Conservation (phyloP, 805 yeast species). For the Candida pseudofarinosa region DNA sequence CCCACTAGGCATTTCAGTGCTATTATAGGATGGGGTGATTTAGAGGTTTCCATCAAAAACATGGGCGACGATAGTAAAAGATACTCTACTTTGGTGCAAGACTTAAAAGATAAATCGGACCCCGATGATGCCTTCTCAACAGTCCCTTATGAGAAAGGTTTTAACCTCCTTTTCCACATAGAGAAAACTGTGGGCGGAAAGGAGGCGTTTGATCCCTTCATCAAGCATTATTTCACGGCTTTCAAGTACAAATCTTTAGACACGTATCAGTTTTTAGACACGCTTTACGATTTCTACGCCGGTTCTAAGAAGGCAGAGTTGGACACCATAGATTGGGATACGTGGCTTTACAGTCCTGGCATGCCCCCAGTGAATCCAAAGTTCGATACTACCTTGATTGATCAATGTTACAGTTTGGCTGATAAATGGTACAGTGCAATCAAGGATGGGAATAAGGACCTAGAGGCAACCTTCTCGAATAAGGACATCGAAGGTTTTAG, state of each 20-base stretch:
- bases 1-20: slow-evolving; percentile 73
- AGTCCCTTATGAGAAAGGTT: slow-evolving; percentile 91
- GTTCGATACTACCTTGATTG: slow-evolving; percentile 76
- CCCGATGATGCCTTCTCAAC: slow-evolving; percentile 88
- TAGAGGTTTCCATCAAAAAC: slow-evolving; percentile 61
- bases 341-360: slow-evolving; percentile 80
- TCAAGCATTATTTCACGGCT: slow-evolving; percentile 69
- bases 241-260: slow-evolving; percentile 72
- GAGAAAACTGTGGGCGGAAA: slow-evolving; percentile 68
- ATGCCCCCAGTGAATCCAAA: slow-evolving; percentile 79
- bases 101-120: slow-evolving; percentile 64
- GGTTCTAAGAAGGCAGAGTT: slow-evolving; percentile 44
- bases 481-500: slow-evolving; percentile 55
- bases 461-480: slow-evolving; percentile 30
- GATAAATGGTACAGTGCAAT: slow-evolving; percentile 55
- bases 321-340: slow-evolving; percentile 76
- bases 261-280: slow-evolving; percentile 74
- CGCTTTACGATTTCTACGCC: slow-evolving; percentile 62
- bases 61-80: slow-evolving; percentile 52
- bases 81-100: slow-evolving; percentile 64
- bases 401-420: slow-evolving; percentile 64
- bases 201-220: slow-evolving; percentile 69
- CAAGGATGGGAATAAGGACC: slow-evolving; percentile 11
- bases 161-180: slow-evolving; percentile 68
- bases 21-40: slow-evolving; percentile 84